Evolutionary conservation across 208 protist species (phyloP), one percentile per base, ranked within the genome.

Genomic region (Acanthamoeba divionensis): DNA sequence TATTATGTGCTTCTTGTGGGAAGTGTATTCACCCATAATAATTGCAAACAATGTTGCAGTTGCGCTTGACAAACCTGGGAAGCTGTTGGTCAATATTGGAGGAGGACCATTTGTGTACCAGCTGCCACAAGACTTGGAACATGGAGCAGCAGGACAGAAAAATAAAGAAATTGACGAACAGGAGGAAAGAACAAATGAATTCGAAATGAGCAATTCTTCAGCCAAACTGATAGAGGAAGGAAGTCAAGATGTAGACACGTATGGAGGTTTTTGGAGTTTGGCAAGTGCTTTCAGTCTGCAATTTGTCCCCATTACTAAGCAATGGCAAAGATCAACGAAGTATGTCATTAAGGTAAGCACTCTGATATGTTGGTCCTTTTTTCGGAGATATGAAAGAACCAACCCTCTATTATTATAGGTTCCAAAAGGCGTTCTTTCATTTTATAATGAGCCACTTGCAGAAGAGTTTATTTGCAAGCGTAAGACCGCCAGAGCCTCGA

Each of bases 381-480:
- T 63, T 29, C 55, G n/a, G n/a, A n/a, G n/a, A n/a, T n/a, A n/a
- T n/a, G n/a, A n/a, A 71, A 62, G 44, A 44, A 26, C 41, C 5
- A 31, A 13, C 0, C 9, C 13, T 10, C 60, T 10, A 26, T 31
- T 4, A 21, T 26, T 31, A 6, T 24, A 85, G 75, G 65, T 85
- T n/a, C 75, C 75, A 9, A 36, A 50, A n/a, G 47, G 50, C 1
- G 52, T 45, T 18, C 31, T 85, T 7, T 85, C 75, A 24, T 85
- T 85, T 55, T 85, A 47, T 36, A 85, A 85, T 44, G 75, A 85
- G 50, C 75, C 75, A 1, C 60, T 89, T 15, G 80, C 66, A n/a
- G 29, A 82, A 15, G 41, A 24, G 8, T 89, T 73, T 44, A 89
- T 26, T 13, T 45, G 45, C 45, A 50, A 62, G 80, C 71, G 57